Conservation (phyloP, 2,329 filamentous ascomycete species). For the Cylindrodendrum hubeiense region DNA sequence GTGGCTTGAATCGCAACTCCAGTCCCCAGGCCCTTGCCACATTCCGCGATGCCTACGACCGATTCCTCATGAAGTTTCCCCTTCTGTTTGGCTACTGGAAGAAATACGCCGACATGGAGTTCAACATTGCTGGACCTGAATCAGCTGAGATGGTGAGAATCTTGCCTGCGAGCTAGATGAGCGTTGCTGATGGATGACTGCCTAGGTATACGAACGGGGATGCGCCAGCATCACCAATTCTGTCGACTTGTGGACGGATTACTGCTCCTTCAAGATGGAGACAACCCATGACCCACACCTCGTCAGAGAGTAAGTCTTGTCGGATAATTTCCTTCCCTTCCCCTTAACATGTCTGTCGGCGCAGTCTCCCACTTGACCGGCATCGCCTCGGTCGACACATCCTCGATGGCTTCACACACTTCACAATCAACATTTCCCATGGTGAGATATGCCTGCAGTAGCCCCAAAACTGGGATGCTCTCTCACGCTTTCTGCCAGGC, state of each 20-base stretch:
- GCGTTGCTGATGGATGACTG: constrained; percentile 24
- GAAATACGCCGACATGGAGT: constrained; percentile 98
- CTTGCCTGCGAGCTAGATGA: neutral
- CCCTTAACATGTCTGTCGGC: constrained; percentile 70
- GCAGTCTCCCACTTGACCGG: constrained; percentile 56
- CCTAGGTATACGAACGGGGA: constrained; percentile 91
- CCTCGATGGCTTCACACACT: constrained; percentile 51
- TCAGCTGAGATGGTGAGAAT: constrained; percentile 92
- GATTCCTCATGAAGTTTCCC: constrained; percentile 94
- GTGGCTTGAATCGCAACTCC: constrained; percentile 95
- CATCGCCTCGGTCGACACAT: constrained; percentile 56
- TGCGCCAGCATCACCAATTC: constrained; percentile 93
- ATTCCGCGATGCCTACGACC: constrained; percentile 89
- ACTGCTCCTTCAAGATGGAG: constrained; percentile 97
- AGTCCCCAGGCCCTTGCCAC: constrained; percentile 92
- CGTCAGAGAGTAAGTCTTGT: constrained; percentile 98
- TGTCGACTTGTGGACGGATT: constrained; percentile 97
- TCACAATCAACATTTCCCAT: constrained; percentile 57
- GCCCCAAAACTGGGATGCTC: constrained; percentile 69
- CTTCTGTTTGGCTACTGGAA: constrained; percentile 99
- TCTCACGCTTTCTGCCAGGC: constrained; percentile 77
- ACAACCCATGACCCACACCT: constrained; percentile 94
- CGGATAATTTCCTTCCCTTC: constrained; percentile 75
- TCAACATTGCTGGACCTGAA: constrained; percentile 96
- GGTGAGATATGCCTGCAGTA: constrained; percentile 80